A percentile compares a stretch with the other conserved stretches of the same genome.
These are phyloP conservation scores for Jimgerdemannia flammicorona DNA, from an alignment of 192 early-diverging fungal species.

Conservation along the genomic window DNA sequence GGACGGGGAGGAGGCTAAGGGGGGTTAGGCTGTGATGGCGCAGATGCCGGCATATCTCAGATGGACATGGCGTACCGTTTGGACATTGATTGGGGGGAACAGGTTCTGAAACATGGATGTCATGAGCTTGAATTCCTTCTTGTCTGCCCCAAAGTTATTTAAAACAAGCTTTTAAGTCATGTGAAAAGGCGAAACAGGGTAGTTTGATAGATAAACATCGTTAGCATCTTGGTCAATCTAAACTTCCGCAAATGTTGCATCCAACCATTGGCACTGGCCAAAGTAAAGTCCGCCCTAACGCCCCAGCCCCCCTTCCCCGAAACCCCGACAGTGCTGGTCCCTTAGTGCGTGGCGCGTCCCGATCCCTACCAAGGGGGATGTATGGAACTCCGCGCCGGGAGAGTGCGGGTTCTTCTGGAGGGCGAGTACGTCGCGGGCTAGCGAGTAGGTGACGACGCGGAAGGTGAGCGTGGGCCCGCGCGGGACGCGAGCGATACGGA, in stretches of 20 bases:
- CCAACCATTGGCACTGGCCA: conserved; percentile 14
- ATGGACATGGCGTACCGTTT: conserved; percentile 54
- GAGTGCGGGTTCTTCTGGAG: conserved; percentile 77
- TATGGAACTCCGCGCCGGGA: conserved; percentile 72
- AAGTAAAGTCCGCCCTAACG: too few species aligned
- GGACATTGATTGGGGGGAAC: conserved; percentile 94
- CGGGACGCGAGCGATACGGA: conserved; percentile 83
- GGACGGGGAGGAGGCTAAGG: background rate
- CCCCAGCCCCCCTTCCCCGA: background rate
- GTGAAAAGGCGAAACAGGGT: background rate
- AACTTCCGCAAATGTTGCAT: conserved; percentile 11
- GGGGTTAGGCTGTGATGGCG: conserved; percentile 5
- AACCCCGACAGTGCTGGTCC: background rate
- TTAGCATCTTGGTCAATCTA: conserved; percentile 23
- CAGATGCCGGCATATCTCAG: too few species aligned
- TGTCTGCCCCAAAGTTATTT: conserved; percentile 72
- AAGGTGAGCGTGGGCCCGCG: conserved; percentile 93
- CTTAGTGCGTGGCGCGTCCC: background rate
- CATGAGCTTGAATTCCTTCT: conserved; percentile 86
- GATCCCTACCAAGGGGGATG: conserved; percentile 63
- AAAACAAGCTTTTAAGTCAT: conserved; percentile 51
- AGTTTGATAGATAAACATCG: conserved; percentile 3
- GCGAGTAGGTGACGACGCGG: conserved; percentile 74
- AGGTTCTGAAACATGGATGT: conserved; percentile 94
- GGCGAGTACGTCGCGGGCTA: conserved; percentile 77